A percentile compares a stretch with the other conserved stretches of the same genome.
Conservation (phyloP, 1,284 basidiomycete species). For the Pseudozyma thailandica region DNA sequence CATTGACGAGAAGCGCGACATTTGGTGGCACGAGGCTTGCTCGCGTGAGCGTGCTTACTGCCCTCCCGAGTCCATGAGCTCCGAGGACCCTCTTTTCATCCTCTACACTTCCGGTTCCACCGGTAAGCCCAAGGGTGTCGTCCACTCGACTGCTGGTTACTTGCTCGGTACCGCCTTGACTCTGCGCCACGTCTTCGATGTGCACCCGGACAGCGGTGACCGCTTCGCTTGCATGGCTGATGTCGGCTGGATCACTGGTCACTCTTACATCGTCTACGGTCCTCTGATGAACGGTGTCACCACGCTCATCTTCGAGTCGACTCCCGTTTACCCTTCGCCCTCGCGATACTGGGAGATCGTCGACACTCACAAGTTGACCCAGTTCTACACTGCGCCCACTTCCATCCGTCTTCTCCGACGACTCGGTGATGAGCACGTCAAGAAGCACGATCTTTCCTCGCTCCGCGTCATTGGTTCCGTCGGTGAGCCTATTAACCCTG, state of each 20-base stretch:
- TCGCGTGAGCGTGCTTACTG: conserved; percentile 87
- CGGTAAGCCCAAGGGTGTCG: conserved; percentile 96
- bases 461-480: conserved; percentile 91
- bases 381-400: conserved; percentile 69
- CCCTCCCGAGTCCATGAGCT: conserved; percentile 83
- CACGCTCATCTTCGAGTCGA: conserved; percentile 95
- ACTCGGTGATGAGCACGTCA: conserved; percentile 86
- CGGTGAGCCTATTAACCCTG: conserved; percentile 98
- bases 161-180: conserved; percentile 87
- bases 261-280: conserved; percentile 97
- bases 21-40: conserved; percentile 96
- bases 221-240: conserved; percentile 97
- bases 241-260: conserved; percentile 98
- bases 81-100: conserved; percentile 96
- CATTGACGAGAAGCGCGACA: conserved; percentile 87
- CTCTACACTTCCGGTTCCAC: conserved; percentile 95
- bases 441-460: conserved; percentile 82
- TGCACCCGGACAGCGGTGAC: conserved; percentile 76
- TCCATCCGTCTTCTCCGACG: conserved; percentile 87
- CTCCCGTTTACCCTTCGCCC: conserved; percentile 94
- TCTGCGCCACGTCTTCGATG: conserved; percentile 96
- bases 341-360: conserved; percentile 97
- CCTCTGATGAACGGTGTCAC: conserved; percentile 90
- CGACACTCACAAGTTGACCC: conserved; percentile 88
- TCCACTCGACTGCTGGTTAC: conserved; percentile 94